These are phyloP conservation scores for Prunus dulcis DNA, from an alignment of 306 rosid genomes.

Conservation along the genomic window DNA sequence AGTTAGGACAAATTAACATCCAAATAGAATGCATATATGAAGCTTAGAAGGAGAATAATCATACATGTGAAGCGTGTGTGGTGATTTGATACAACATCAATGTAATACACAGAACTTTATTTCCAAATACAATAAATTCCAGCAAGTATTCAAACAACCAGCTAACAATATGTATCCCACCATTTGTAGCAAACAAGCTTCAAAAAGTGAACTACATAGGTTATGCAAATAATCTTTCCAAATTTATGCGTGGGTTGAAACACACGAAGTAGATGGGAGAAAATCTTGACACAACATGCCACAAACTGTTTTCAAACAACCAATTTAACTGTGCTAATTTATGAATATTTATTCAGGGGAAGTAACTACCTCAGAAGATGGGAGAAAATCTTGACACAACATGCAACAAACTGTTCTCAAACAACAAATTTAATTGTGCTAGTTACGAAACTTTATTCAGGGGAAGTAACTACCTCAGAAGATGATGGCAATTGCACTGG, in stretches of 20 bases:
- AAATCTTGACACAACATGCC: background rate
- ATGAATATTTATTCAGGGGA: constrained; percentile 8
- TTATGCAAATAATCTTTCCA: too few relatives aligned
- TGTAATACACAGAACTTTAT: background rate
- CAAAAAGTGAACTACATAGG: background rate
- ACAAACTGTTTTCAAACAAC: background rate
- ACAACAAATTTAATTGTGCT: constrained; percentile 5
- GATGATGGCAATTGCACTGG: constrained; percentile 68
- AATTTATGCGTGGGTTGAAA: too few relatives aligned
- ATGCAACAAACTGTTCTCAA: background rate
- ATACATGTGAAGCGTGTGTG: background rate
- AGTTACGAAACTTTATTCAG: constrained; percentile 7
- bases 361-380: constrained; percentile 52
- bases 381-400: background rate
- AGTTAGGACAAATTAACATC: constrained; percentile 24
- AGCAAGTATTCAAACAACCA: background rate
- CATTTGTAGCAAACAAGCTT: background rate
- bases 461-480: constrained; percentile 60
- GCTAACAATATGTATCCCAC: background rate
- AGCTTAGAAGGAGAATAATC: constrained; percentile 4
- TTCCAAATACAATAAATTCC: background rate
- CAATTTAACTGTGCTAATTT: background rate
- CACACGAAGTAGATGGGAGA: background rate
- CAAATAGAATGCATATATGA: constrained; percentile 5
- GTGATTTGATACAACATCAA: background rate